These are phyloP conservation scores for Hyphopichia burtonii DNA, from an alignment of 1,139 yeast genomes.

Conservation along the genomic window DNA sequence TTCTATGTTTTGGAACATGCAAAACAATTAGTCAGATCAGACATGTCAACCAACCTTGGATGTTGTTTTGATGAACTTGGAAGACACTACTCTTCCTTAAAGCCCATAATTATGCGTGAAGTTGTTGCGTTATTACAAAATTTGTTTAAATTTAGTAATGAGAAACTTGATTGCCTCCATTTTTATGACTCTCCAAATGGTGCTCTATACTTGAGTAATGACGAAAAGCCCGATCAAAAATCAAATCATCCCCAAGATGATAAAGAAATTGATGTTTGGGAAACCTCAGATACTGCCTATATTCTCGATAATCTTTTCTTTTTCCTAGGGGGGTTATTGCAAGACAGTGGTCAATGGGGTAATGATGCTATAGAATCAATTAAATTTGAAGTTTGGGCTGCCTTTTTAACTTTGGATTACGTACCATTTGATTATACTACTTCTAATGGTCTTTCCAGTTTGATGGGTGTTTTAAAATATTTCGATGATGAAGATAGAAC, in stretches of 20 bases:
- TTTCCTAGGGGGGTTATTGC: conserved; percentile 47
- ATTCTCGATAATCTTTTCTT: conserved; percentile 47
- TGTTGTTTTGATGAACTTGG: conserved; percentile 76
- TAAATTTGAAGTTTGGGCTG: conserved; percentile 44
- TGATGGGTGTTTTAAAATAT: conserved; percentile 52
- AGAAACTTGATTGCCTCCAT: conserved; percentile 35
- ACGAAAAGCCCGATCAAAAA: conserved; percentile 38
- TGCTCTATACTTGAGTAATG: conserved; percentile 37
- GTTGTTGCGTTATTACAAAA: conserved; percentile 47
- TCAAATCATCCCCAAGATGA: conserved; percentile 20
- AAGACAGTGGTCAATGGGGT: conserved; percentile 52
- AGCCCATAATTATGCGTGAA: conserved; percentile 56
- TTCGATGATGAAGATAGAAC: conserved; percentile 57
- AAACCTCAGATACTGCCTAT: conserved; percentile 39
- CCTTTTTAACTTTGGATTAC: conserved; percentile 41
- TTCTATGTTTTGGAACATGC: conserved; percentile 52
- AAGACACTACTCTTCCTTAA: conserved; percentile 76
- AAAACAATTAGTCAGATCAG: conserved; percentile 39
- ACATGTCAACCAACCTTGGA: conserved; percentile 58
- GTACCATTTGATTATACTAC: conserved; percentile 62
- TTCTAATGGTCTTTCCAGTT: conserved; percentile 54
- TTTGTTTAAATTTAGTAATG: conserved; percentile 29
- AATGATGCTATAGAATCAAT: conserved; percentile 38
- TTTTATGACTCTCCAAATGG: conserved; percentile 47
- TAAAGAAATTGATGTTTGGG: conserved; percentile 53